A percentile compares a stretch with the other conserved stretches of the same genome.
Conservation (phyloP, 2,329 filamentous ascomycete species). For the Emergomyces africanus region DNA sequence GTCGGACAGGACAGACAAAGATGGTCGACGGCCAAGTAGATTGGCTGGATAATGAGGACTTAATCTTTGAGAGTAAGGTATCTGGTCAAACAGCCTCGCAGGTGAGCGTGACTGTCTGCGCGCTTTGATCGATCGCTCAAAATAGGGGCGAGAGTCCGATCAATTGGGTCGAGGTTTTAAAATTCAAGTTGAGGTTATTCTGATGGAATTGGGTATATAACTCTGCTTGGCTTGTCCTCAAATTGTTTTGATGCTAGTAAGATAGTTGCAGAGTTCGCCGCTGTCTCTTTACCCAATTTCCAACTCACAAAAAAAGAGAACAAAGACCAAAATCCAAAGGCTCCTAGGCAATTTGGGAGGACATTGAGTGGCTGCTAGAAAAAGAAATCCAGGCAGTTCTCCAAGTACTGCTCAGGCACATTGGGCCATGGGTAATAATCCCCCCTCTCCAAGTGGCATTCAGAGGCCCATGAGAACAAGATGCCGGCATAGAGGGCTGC, state of each 20-base stretch:
- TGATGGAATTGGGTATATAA: background rate
- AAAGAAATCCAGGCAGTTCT: background rate
- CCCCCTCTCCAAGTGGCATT: background rate
- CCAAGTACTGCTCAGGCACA: background rate
- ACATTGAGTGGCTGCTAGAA: background rate
- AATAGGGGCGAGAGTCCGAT: background rate
- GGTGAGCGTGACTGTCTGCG: background rate
- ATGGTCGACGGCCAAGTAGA: background rate
- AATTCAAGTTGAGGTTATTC: background rate
- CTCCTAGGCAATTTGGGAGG: background rate
- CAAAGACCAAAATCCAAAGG: background rate
- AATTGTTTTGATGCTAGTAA: too few relatives aligned
- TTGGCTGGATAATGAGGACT: slow-evolving; percentile 3
- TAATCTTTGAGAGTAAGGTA: background rate
- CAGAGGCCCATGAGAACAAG: background rate
- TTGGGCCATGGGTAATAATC: background rate
- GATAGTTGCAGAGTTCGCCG: background rate
- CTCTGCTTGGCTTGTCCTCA: background rate
- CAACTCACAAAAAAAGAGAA: background rate
- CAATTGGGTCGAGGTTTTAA: background rate
- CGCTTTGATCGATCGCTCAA: background rate
- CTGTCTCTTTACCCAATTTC: background rate
- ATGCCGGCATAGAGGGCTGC: background rate
- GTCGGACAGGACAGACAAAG: background rate
- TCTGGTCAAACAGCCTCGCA: background rate